A percentile compares a stretch with the other conserved stretches of the same genome.
These are phyloP conservation scores for Zygosaccharomyces pseudorouxii DNA, from an alignment of 805 yeast species.

Conservation along the genomic window DNA sequence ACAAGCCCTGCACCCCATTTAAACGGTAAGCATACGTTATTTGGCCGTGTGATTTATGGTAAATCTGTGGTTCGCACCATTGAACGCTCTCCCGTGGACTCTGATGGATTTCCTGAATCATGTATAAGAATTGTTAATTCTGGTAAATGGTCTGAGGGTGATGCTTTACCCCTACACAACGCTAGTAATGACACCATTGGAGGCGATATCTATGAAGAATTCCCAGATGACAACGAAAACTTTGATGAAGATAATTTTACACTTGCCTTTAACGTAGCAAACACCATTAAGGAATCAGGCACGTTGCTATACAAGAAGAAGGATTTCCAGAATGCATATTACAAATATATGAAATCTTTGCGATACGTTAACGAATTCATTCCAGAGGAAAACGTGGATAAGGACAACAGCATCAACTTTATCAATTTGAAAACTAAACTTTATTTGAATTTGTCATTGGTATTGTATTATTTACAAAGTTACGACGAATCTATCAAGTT, in stretches of 20 bases:
- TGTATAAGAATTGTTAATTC: constrained; percentile 49
- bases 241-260: constrained; percentile 54
- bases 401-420: constrained; percentile 48
- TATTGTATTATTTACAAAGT: constrained; percentile 46
- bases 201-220: constrained; percentile 71
- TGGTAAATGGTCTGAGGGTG: constrained; percentile 56
- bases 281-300: constrained; percentile 63
- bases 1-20: constrained; percentile 70
- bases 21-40: constrained; percentile 68
- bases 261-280: constrained; percentile 48
- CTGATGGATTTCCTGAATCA: constrained; percentile 41
- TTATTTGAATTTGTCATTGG: constrained; percentile 53
- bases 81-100: constrained; percentile 47
- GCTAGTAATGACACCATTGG: constrained; percentile 59
- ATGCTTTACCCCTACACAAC: constrained; percentile 54
- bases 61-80: constrained; percentile 64
- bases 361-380: constrained; percentile 67
- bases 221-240: constrained; percentile 65
- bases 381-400: constrained; percentile 63
- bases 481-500: constrained; percentile 49
- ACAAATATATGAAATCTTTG: constrained; percentile 62
- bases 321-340: constrained; percentile 46
- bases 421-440: constrained; percentile 40
- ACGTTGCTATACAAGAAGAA: constrained; percentile 53
- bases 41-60: constrained; percentile 67